phyloP scores from a whole-genome alignment of 2,329 filamentous ascomycete species.

The Fusarium clavum region DNA sequence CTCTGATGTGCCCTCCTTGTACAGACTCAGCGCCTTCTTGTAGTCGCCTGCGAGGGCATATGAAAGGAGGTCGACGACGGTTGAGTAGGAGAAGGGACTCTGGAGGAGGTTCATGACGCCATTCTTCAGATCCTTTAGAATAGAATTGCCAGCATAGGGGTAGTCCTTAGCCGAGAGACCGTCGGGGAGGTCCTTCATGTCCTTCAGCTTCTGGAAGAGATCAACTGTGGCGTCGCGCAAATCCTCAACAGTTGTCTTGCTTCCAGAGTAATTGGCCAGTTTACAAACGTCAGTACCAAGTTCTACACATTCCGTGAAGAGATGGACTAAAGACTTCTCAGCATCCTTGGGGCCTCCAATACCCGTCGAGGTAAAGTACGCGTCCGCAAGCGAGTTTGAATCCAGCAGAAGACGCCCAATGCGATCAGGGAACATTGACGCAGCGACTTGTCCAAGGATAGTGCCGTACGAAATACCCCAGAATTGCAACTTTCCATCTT shows the following conservation, averaged over 20 bases:
- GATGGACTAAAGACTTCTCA: slow-evolving; percentile 21
- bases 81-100: slow-evolving; percentile 13
- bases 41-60: slow-evolving; percentile 17
- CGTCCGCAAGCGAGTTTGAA: slow-evolving; percentile 30
- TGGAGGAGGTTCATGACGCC: slow-evolving; percentile 20
- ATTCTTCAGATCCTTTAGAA: slow-evolving; percentile 18
- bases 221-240: slow-evolving; percentile 5
- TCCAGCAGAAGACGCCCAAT: slow-evolving; percentile 43
- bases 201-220: slow-evolving; percentile 20
- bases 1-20: slow-evolving; percentile 11
- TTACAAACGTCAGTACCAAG: slow-evolving; percentile 23
- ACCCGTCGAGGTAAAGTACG: slow-evolving; percentile 20
- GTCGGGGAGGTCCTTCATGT: slow-evolving; percentile 1
- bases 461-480: slow-evolving; percentile 49
- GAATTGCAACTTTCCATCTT: slow-evolving; percentile 51
- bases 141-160: slow-evolving; percentile 19
- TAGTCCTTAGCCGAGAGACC: slow-evolving; percentile 8
- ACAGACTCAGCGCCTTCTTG: slow-evolving; percentile 17
- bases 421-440: slow-evolving; percentile 42
- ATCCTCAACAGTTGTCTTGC: slow-evolving; percentile 17
- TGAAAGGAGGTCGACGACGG: slow-evolving; percentile 6
- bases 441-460: slow-evolving; percentile 34
- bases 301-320: slow-evolving; percentile 31
- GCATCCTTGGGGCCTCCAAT: slow-evolving; percentile 23
- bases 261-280: slow-evolving; percentile 30